These are phyloP conservation scores for Kazachstania sp. DNA, from an alignment of 1,139 yeast genomes.

Conservation along the genomic window DNA sequence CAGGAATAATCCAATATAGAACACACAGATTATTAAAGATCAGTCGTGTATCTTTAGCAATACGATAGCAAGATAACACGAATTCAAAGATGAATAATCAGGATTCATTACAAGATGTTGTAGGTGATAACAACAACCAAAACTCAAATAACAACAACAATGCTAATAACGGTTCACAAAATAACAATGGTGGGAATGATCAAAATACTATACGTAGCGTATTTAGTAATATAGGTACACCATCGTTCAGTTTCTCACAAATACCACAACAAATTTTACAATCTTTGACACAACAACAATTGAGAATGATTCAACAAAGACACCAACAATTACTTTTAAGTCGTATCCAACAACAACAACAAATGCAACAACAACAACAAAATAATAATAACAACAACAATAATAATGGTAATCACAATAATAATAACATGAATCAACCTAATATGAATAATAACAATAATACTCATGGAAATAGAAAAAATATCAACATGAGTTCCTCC, in stretches of 20 bases:
- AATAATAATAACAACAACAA: constrained; percentile 6
- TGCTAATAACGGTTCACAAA: not conserved
- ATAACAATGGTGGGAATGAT: not conserved
- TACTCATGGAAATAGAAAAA: not conserved
- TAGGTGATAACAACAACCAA: not conserved
- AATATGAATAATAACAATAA: constrained; percentile 4
- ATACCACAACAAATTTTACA: constrained; percentile 29
- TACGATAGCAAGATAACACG: no score
- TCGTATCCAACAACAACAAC: constrained; percentile 23
- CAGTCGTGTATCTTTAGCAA: no score
- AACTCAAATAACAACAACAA: not conserved
- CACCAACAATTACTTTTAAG: constrained; percentile 28
- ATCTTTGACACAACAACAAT: constrained; percentile 29
- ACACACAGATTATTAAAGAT: no score
- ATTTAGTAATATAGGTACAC: constrained; percentile 30
- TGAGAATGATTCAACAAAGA: constrained; percentile 32
- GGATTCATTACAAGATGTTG: not conserved
- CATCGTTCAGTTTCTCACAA: constrained; percentile 29
- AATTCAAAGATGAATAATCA: not conserved
- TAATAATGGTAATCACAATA: constrained; percentile 14
- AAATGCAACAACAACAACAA: constrained; percentile 16
- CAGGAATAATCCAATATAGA: no score
- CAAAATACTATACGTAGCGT: constrained; percentile 4
- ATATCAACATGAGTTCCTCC: no score
- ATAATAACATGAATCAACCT: constrained; percentile 8